Percentiles rank a stretch among this genome's conserved stretches.
phyloP scores from a whole-genome alignment of 352 stramenopile genomes.

The Thraustotheca clavata region DNA sequence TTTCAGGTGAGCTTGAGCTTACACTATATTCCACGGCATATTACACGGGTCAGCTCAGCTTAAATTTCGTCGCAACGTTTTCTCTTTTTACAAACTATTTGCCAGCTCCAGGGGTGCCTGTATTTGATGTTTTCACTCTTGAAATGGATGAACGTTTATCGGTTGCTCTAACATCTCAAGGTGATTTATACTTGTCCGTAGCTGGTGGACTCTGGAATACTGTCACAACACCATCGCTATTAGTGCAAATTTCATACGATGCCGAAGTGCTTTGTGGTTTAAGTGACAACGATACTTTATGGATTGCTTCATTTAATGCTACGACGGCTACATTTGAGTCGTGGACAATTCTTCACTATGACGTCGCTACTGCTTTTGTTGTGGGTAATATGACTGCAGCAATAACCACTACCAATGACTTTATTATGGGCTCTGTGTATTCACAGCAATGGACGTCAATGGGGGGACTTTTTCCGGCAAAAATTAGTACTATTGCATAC shows the following conservation, averaged over 20 bases:
- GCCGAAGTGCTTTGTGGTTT: background rate
- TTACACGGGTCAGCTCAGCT: background rate
- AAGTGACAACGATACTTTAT: background rate
- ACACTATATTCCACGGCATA: too few species aligned
- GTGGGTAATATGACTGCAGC: background rate
- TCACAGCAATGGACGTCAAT: too few species aligned
- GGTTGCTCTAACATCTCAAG: background rate
- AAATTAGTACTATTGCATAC: too few species aligned
- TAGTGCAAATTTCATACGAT: background rate
- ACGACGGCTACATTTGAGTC: background rate
- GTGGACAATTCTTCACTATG: background rate
- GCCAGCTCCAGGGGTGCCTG: background rate
- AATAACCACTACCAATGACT: background rate
- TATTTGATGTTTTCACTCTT: background rate
- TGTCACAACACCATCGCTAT: background rate
- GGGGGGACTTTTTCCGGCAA: too few species aligned
- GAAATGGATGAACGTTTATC: background rate
- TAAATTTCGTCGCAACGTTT: background rate
- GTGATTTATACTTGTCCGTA: background rate
- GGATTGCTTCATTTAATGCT: background rate
- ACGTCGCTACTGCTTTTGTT: background rate
- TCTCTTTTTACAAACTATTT: background rate
- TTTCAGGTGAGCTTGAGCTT: too few species aligned
- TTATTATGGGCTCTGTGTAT: background rate
- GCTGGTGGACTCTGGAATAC: background rate